A percentile compares a stretch with the other conserved stretches of the same genome.
Conservation (phyloP, 208 protist species). For the Trypanosoma scelopori region DNA sequence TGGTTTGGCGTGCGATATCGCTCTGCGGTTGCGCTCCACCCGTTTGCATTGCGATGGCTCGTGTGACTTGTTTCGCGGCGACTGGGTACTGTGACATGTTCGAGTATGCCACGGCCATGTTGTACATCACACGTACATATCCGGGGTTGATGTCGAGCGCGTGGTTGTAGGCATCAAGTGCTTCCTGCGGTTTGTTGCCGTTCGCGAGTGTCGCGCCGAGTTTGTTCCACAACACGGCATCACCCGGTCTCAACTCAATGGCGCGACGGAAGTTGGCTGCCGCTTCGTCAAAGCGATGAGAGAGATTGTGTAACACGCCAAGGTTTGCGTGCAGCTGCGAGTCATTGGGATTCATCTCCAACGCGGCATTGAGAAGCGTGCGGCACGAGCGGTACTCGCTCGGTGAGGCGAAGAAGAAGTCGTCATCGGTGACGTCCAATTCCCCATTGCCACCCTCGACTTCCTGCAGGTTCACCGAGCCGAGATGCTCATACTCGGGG, state of each 20-base stretch:
- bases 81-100: conserved; percentile 70
- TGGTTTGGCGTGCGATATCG: conserved; percentile 46
- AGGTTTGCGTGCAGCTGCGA: conserved; percentile 74
- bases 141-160: conserved; percentile 89
- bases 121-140: conserved; percentile 89
- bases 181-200: conserved; percentile 61
- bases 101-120: conserved; percentile 85
- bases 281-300: conserved; percentile 77
- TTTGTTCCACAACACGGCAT: conserved; percentile 89
- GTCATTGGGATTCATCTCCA: conserved; percentile 78
- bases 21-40: conserved; percentile 68
- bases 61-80: conserved; percentile 71
- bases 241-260: conserved; percentile 64
- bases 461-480: conserved; percentile 47
- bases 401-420: conserved; percentile 73
- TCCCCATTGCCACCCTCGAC: conserved; percentile 32
- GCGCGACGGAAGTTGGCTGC: conserved; percentile 71
- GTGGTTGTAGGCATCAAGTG: conserved; percentile 81
- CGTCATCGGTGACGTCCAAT: conserved; percentile 51
- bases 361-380: conserved; percentile 71
- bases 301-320: conserved; percentile 84
- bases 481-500: conserved; percentile 81
- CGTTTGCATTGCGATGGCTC: conserved; percentile 74
- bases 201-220: conserved; percentile 90
- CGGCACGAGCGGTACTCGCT: conserved; percentile 55